Evolutionary conservation across 176 grass and related monocot species (phyloP).

Genomic region (Zoysia japonica): DNA sequence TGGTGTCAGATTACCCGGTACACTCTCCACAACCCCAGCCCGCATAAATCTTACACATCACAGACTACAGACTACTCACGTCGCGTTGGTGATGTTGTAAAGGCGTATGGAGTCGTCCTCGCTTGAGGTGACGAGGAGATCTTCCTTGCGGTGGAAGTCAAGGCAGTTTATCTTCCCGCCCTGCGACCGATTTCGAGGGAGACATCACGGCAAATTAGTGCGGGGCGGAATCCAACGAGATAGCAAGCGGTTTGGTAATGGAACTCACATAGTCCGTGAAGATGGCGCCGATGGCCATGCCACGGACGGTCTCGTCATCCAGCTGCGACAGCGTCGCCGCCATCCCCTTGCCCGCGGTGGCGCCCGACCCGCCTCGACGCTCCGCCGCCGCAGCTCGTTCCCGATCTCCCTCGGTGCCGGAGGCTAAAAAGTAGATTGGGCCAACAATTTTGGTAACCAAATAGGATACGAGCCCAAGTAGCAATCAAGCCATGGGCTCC

Average conservation of each 20-base stretch:
- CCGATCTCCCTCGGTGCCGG: conserved; percentile 7
- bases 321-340: conserved; percentile 46
- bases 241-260: not conserved
- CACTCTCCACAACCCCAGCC: not conserved
- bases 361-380: conserved; percentile 1
- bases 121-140: conserved; percentile 81
- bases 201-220: not conserved
- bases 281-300: conserved; percentile 82
- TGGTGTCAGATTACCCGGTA: not conserved
- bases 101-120: conserved; percentile 91
- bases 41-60: not conserved
- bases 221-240: not conserved
- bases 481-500: not conserved
- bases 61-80: conserved; percentile 52
- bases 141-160: conserved; percentile 94
- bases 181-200: conserved; percentile 39
- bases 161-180: conserved; percentile 86
- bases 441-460: not conserved
- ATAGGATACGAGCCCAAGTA: not conserved
- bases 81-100: conserved; percentile 78
- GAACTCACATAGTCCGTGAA: conserved; percentile 78
- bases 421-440: not conserved
- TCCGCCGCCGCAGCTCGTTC: conserved; percentile 25
- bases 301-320: conserved; percentile 66
- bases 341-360: conserved; percentile 22